Conservation (phyloP, 306 rosid genomes). For the Pyrus communis region DNA sequence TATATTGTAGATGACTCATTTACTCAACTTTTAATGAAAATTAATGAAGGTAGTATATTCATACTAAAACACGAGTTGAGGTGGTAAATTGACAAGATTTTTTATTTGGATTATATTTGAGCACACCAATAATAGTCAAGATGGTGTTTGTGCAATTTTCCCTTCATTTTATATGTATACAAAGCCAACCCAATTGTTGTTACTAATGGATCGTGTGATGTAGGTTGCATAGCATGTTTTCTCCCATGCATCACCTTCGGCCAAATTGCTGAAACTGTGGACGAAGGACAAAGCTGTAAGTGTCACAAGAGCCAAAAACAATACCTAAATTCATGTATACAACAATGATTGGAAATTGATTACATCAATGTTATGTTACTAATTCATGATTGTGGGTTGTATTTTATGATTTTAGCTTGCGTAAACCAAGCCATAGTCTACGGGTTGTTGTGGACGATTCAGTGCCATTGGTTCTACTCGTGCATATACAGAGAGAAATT, state of each 20-base stretch:
- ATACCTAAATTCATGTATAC: neutral
- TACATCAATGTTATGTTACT: neutral
- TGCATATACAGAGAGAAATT: slow-evolving; percentile 6
- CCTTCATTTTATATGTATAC: neutral
- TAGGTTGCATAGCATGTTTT: neutral
- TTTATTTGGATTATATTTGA: no score
- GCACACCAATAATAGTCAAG: neutral
- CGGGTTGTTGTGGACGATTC: neutral
- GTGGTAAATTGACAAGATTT: no score
- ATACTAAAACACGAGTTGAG: neutral
- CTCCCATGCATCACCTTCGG: slow-evolving; percentile 5
- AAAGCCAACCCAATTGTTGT: neutral
- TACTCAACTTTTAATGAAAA: neutral
- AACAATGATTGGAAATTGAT: neutral
- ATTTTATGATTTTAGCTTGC: slow-evolving; percentile 7
- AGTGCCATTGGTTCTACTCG: slow-evolving; percentile 12
- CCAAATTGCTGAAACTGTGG: neutral
- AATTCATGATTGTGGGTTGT: neutral
- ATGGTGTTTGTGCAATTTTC: no score
- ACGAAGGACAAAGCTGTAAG: slow-evolving; percentile 6
- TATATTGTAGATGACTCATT: neutral
- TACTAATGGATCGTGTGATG: neutral
- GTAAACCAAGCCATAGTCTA: neutral
- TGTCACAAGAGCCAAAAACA: neutral
- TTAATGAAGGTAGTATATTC: neutral